Percentiles rank a stretch among this genome's conserved stretches.
phyloP scores from a whole-genome alignment of 768 basidiomycete species.

The Dioszegia aurantiaca region DNA sequence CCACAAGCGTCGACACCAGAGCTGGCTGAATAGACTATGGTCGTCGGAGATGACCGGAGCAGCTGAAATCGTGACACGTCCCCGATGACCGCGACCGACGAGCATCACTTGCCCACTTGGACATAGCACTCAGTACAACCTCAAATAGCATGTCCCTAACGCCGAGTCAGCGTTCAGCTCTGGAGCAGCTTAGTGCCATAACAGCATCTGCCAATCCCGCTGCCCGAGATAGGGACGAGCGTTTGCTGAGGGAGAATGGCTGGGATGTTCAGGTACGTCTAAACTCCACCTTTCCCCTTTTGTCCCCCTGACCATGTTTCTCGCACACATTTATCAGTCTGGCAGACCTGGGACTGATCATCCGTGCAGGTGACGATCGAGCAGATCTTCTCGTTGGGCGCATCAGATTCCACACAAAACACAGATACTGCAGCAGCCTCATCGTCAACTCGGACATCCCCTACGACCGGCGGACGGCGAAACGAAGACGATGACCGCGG shows the following conservation, averaged over 20 bases:
- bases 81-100: no score
- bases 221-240: conserved; percentile 41
- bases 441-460: conserved; percentile 8
- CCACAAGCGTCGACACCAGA: no score
- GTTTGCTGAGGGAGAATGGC: conserved; percentile 41
- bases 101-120: no score
- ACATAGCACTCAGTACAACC: no score
- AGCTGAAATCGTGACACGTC: no score
- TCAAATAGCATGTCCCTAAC: conserved; percentile 26
- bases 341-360: neutral
- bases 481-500: neutral
- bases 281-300: neutral
- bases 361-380: conserved; percentile 36
- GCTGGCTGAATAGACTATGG: no score
- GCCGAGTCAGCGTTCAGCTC: conserved; percentile 24
- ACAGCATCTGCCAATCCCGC: conserved; percentile 36
- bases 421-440: conserved; percentile 21
- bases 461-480: neutral
- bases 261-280: conserved; percentile 50
- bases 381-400: conserved; percentile 38
- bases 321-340: neutral
- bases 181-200: conserved; percentile 47
- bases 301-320: neutral
- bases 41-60: no score
- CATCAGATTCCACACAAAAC: conserved; percentile 9